Evolutionary conservation across 192 early-diverging fungal genomes (phyloP), one percentile per base, ranked within the genome.

Genomic region (Gryganskiella cystojenkinii): DNA sequence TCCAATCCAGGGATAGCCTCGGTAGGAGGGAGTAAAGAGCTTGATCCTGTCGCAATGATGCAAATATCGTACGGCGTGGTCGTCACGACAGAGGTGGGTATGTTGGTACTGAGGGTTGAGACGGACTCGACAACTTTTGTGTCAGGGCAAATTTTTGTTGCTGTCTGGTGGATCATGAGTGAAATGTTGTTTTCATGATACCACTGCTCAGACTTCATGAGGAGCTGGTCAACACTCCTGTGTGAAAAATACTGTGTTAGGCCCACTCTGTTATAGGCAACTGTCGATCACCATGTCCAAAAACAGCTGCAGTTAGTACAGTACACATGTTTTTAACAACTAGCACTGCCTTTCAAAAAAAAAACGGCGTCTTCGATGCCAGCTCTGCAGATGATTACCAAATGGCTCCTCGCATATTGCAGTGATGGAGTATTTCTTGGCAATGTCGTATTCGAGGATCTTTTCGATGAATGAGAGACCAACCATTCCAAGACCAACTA

Each of bases 401-500:
- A 55, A 28, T 11, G 83, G 51, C 57, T 91, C 90, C 70, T 91
- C 87, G 6, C 84, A 80, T 63, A 91, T 91, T 20, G 80, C 81
- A 1, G 69, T 68, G 25, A 91, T 80, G 7, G 27, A 56, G 63
- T 82, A 90, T 47, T 53, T 37, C n/a, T 79, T 80, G 11, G 71
- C 61, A 14, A 70, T 66, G 61, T 91, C 91, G 49, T 80, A 81
- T 51, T 85, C 82, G 43, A 88, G 50, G 30, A 92, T 58, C 63
- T 86, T 88, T 70, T 91, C 90, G 14, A 86, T 89, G 65, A 91
- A 88, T 1, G 81, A 80, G 37, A 92, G 62, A 3, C 83, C 90
- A 11, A 91, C 89, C 90, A 92, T 91, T 20, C 90, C 90, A 20
- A 91, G 81, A n/a, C 90, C 90, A 46, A 90, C 62, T 28, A 91